Evolutionary conservation across 2,329 filamentous ascomycete species (phyloP).

Genomic region (Reticulascus tulasneorum): DNA sequence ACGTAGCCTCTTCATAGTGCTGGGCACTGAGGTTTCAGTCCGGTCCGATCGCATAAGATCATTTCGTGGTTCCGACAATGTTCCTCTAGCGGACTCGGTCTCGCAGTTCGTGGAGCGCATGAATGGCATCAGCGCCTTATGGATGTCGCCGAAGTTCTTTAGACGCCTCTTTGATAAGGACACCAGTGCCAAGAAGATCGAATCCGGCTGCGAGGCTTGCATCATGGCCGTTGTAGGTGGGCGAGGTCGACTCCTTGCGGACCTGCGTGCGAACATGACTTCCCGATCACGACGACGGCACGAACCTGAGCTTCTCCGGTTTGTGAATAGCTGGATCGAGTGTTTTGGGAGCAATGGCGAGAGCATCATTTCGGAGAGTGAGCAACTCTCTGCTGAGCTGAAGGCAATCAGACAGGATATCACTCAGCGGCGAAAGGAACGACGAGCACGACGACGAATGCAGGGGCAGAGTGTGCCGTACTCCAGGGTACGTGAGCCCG

Average conservation of each 20-base stretch:
- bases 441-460: neutral
- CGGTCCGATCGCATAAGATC: conserved; percentile 23
- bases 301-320: conserved; percentile 30
- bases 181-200: conserved; percentile 23
- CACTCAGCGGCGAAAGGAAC: conserved; percentile 9
- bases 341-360: conserved; percentile 18
- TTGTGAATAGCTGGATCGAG: conserved; percentile 43
- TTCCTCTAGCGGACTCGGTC: conserved; percentile 8
- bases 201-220: conserved; percentile 47
- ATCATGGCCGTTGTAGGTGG: conserved; percentile 46
- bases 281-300: conserved; percentile 28
- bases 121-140: conserved; percentile 30
- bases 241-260: conserved; percentile 33
- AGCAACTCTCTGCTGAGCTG: conserved; percentile 6
- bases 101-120: conserved; percentile 25
- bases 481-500: neutral
- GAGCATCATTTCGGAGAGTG: conserved; percentile 3
- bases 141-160: conserved; percentile 30
- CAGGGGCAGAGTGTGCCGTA: conserved; percentile 3
- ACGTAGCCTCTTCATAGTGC: conserved; percentile 36
- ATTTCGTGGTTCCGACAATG: conserved; percentile 1
- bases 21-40: conserved; percentile 37
- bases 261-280: conserved; percentile 40
- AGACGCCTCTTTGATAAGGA: too few species aligned
- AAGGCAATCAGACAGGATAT: conserved; percentile 5